phyloP scores from a whole-genome alignment of 257 asterid species.

The Penstemon davidsonii region DNA sequence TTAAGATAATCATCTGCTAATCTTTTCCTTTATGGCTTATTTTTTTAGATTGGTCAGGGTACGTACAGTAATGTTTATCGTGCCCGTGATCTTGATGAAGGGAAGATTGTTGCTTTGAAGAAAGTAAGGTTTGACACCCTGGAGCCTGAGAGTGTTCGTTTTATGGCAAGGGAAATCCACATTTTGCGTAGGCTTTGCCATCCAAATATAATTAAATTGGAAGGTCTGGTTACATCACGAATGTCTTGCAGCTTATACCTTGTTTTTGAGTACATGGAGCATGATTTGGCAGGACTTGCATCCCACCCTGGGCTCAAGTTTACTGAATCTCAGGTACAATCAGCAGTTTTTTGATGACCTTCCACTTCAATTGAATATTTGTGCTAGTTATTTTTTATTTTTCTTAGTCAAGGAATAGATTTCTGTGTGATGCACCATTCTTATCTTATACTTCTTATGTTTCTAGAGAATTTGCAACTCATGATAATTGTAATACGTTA shows the following conservation, averaged over 20 bases:
- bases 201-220: slow-evolving; percentile 85
- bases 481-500: slow-evolving; percentile 4
- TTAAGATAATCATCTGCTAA: slow-evolving; percentile 16
- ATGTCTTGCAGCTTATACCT: slow-evolving; percentile 96
- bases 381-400: not conserved
- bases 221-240: slow-evolving; percentile 92
- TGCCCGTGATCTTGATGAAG: slow-evolving; percentile 89
- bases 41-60: slow-evolving; percentile 87
- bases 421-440: not conserved
- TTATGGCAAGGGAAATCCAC: slow-evolving; percentile 97
- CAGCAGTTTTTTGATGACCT: slow-evolving; percentile 12
- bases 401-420: not conserved
- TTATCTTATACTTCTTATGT: not conserved
- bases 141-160: slow-evolving; percentile 95
- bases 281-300: slow-evolving; percentile 90
- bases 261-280: slow-evolving; percentile 96
- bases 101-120: slow-evolving; percentile 88
- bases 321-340: slow-evolving; percentile 82
- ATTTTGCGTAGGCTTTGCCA: slow-evolving; percentile 85
- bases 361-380: not conserved
- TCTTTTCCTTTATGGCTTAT: slow-evolving; percentile 15
- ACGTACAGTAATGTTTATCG: slow-evolving; percentile 94
- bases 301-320: slow-evolving; percentile 83
- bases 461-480: slow-evolving; percentile 1
- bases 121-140: slow-evolving; percentile 93